These are phyloP conservation scores for Serpula lacrymans DNA, from an alignment of 768 basidiomycete species.

Conservation along the genomic window DNA sequence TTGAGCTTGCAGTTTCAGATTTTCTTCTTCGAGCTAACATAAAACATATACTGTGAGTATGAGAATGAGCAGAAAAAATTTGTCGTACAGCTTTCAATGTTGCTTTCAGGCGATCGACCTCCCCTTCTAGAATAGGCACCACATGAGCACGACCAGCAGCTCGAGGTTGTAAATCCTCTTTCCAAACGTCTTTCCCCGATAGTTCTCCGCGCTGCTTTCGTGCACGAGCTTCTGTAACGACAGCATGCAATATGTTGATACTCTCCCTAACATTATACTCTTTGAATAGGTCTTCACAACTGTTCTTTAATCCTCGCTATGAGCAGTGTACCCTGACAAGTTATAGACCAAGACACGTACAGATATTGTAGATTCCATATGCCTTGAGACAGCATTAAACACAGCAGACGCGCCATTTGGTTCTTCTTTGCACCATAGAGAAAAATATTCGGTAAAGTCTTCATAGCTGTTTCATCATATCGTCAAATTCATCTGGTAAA, in stretches of 20 bases:
- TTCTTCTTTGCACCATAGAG: conserved; percentile 62
- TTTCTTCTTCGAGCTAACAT: conserved; percentile 56
- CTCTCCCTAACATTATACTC: conserved; percentile 66
- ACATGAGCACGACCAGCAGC: conserved; percentile 61
- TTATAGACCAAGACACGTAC: conserved; percentile 10
- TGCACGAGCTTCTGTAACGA: conserved; percentile 63
- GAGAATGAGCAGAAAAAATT: background rate
- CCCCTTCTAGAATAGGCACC: conserved; percentile 51
- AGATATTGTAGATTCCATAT: conserved; percentile 65
- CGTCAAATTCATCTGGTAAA: too few relatives aligned
- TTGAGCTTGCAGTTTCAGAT: conserved; percentile 42
- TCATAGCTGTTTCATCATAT: conserved; percentile 41
- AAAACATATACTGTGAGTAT: conserved; percentile 1
- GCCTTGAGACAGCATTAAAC: conserved; percentile 64
- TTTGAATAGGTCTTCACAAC: conserved; percentile 66
- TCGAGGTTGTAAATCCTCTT: conserved; percentile 57
- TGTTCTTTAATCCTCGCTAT: conserved; percentile 42
- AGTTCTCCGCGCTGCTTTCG: conserved; percentile 43
- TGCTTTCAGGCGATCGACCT: conserved; percentile 36
- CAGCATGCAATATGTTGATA: conserved; percentile 65
- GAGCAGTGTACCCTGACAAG: background rate
- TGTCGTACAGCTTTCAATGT: conserved; percentile 33
- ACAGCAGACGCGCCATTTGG: conserved; percentile 58
- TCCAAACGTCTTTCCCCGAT: conserved; percentile 60
- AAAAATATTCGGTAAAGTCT: conserved; percentile 61